phyloP scores from a whole-genome alignment of 2,329 filamentous ascomycete species.

The Aspergillus brasiliensis region DNA sequence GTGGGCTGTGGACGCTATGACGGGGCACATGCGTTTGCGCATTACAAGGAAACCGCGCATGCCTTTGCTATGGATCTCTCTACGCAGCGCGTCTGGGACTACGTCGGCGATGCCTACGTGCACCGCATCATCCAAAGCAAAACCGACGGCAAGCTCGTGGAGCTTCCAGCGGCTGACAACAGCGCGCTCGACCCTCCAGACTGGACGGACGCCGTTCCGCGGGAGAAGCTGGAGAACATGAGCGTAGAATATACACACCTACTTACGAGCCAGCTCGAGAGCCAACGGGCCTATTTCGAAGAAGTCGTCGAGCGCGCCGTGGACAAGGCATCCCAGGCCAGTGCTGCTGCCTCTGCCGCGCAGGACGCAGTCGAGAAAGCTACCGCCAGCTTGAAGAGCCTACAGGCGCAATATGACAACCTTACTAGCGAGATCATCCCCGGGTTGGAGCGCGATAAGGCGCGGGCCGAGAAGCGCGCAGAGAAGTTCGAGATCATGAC shows the following conservation, averaged over 20 bases:
- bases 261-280: slow-evolving; percentile 88
- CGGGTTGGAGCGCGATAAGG: slow-evolving; percentile 70
- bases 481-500: slow-evolving; percentile 75
- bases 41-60: slow-evolving; percentile 88
- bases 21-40: slow-evolving; percentile 86
- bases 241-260: slow-evolving; percentile 94
- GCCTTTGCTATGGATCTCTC: slow-evolving; percentile 90
- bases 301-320: slow-evolving; percentile 86
- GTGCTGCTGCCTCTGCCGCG: slow-evolving; percentile 53
- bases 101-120: slow-evolving; percentile 92
- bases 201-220: slow-evolving; percentile 49
- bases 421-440: slow-evolving; percentile 63
- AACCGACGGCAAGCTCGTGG: slow-evolving; percentile 86
- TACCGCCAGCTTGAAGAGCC: slow-evolving; percentile 53
- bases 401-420: slow-evolving; percentile 58
- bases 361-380: slow-evolving; percentile 68
- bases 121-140: slow-evolving; percentile 94
- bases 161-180: slow-evolving; percentile 68
- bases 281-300: slow-evolving; percentile 90
- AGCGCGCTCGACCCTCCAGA: slow-evolving; percentile 46
- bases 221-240: slow-evolving; percentile 72
- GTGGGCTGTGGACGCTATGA: slow-evolving; percentile 95
- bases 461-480: slow-evolving; percentile 67
- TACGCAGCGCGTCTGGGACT: slow-evolving; percentile 97
- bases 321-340: slow-evolving; percentile 80